Evolutionary conservation across 2,329 filamentous ascomycete genomes (phyloP).

Genomic region (Fusarium sp.): DNA sequence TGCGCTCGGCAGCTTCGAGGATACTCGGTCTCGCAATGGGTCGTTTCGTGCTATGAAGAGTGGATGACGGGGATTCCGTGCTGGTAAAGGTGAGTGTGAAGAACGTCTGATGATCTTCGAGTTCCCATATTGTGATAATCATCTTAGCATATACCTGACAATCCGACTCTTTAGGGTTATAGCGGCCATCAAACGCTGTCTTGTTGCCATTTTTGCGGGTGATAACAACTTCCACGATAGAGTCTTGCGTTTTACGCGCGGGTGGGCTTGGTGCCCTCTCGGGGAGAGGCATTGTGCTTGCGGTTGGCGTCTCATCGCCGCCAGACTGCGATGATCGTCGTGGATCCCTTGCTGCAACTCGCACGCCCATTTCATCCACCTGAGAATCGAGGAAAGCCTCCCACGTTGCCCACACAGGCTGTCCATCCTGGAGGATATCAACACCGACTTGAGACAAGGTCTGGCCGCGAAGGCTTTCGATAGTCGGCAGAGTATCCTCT

Average conservation of each 20-base stretch:
- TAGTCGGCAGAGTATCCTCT: slow-evolving; percentile 56
- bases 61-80: slow-evolving; percentile 55
- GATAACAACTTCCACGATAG: slow-evolving; percentile 75
- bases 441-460: slow-evolving; percentile 76
- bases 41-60: slow-evolving; percentile 50
- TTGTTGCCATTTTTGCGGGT: slow-evolving; percentile 59
- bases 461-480: slow-evolving; percentile 72
- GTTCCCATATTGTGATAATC: slow-evolving; percentile 79
- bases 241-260: slow-evolving; percentile 61
- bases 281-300: slow-evolving; percentile 41
- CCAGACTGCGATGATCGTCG: slow-evolving; percentile 32
- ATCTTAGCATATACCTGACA: slow-evolving; percentile 72
- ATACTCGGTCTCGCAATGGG: slow-evolving; percentile 52
- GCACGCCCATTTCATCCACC: slow-evolving; percentile 54
- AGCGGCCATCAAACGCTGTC: slow-evolving; percentile 49
- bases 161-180: slow-evolving; percentile 51
- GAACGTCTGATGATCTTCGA: slow-evolving; percentile 73
- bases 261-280: slow-evolving; percentile 46
- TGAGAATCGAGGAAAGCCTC: slow-evolving; percentile 67
- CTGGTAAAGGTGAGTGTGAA: slow-evolving; percentile 81
- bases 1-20: slow-evolving; percentile 59
- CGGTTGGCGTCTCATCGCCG: slow-evolving; percentile 54
- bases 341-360: slow-evolving; percentile 39
- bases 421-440: slow-evolving; percentile 76
- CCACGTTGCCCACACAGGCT: slow-evolving; percentile 68